phyloP scores from a whole-genome alignment of 1,284 basidiomycete genomes.

The Erythrobasidium hasegawianum region DNA sequence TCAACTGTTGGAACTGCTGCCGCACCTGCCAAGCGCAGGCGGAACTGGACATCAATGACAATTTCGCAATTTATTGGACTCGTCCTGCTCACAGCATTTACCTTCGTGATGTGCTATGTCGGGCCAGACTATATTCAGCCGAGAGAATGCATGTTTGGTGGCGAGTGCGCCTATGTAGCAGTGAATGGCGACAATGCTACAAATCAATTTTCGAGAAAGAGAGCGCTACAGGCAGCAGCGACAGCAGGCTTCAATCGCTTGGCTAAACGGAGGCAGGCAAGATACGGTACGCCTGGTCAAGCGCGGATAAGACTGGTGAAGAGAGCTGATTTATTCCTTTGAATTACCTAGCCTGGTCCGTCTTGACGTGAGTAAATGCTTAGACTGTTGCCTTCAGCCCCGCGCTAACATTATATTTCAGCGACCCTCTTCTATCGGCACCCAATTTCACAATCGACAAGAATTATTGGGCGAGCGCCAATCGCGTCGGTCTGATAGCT shows the following conservation, averaged over 20 bases:
- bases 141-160: conserved; percentile 43
- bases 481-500: conserved; percentile 68
- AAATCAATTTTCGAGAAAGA: conserved; percentile 21
- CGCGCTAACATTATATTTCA: conserved; percentile 26
- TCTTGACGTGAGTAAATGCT: not conserved
- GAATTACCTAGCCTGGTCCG: not conserved
- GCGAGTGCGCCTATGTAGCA: conserved; percentile 38
- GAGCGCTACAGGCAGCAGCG: conserved; percentile 3
- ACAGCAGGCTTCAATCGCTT: conserved; percentile 6
- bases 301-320: too few relatives aligned
- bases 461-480: conserved; percentile 72
- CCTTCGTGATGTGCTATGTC: conserved; percentile 39
- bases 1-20: not conserved
- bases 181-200: conserved; percentile 32
- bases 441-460: conserved; percentile 65
- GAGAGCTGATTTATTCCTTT: too few relatives aligned
- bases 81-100: conserved; percentile 33
- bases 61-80: conserved; percentile 40
- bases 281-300: conserved; percentile 29
- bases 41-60: conserved; percentile 40
- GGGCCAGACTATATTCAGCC: conserved; percentile 44
- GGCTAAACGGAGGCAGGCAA: conserved; percentile 15
- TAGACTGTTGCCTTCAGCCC: too few relatives aligned
- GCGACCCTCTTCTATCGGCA: conserved; percentile 41
- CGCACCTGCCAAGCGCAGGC: not conserved